Evolutionary conservation across 768 basidiomycete genomes (phyloP), one percentile per base, ranked within the genome.

Genomic region (Lentinula sp.): DNA sequence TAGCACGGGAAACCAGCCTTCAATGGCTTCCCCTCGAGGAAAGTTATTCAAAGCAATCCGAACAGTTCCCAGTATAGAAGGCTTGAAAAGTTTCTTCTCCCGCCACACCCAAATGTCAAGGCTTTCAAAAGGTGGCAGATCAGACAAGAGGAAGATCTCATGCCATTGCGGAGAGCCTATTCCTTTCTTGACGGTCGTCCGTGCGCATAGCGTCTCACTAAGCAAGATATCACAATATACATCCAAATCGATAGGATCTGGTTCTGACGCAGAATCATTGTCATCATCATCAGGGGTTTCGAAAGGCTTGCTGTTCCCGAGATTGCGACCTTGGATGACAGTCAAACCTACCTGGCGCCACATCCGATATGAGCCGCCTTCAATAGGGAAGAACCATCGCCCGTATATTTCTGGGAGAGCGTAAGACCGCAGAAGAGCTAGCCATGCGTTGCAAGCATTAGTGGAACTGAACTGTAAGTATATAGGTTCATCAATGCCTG

Each of bases 1-100:
- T 57, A 89, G 74, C 2, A 93, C 83, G 13, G 91, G 88, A 71
- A 86, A 94, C 90, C 90, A 95, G 13, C 93, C 93, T 69, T 95
- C 92, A 5, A 91, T 79, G 3, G 75, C 70, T 65, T 92, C 89
- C 16, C 86, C 84, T 28, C 92, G 79, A 23, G 87, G 82, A 66
- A 94, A 90, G 67, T 88, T 90, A 8, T 73, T 73, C 23, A 94
- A 77, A 1, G 85, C 76, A 57, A 95, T 84, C 23, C 78, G 79
- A 20, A 87, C 80, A 32, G 77, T 80, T 23, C 93, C 93, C 42
- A 91, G 66, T 18, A 79, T 67, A 4, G 71, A 64, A 4, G 85
- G 81, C 69, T 85, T 89, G 66, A 76, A 69, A 32, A 81, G 70
- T 64, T 81, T 85, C 75, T 85, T 90, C 73, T 88, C 88, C 60